These are phyloP conservation scores for Glycine latifolia DNA, from an alignment of 306 rosid species.

Conservation along the genomic window DNA sequence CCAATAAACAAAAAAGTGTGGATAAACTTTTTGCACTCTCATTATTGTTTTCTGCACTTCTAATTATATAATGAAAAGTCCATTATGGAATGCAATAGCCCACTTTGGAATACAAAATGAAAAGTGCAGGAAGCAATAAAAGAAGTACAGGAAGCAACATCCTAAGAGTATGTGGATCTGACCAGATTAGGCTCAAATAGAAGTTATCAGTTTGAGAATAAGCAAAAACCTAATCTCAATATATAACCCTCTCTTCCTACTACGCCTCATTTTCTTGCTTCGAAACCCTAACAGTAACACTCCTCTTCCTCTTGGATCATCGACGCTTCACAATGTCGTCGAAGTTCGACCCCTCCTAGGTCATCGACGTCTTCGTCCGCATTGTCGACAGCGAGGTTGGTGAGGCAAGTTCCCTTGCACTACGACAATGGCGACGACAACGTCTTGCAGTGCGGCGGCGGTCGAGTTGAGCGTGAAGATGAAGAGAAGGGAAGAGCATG, in stretches of 20 bases:
- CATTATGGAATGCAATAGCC: too few species aligned
- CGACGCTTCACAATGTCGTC: conserved; percentile 69
- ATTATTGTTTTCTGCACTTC: too few species aligned
- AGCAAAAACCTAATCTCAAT: conserved; percentile 47
- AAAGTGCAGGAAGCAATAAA: too few species aligned
- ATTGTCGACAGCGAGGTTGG: conserved; percentile 94
- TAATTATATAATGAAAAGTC: too few species aligned
- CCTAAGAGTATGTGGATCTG: background rate
- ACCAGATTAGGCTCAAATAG: background rate
- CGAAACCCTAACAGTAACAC: conserved; percentile 47
- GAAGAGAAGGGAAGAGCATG: too few species aligned
- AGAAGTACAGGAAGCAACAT: too few species aligned
- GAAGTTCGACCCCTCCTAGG: conserved; percentile 86
- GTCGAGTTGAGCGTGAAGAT: too few species aligned
- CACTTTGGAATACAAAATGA: too few species aligned
- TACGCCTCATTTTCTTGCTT: background rate
- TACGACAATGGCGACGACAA: too few species aligned
- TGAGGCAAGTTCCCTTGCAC: conserved; percentile 86
- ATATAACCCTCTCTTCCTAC: background rate
- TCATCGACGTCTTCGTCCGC: conserved; percentile 81
- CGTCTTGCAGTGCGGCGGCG: too few species aligned
- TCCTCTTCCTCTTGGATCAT: background rate
- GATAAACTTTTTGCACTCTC: too few species aligned
- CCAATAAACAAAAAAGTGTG: too few species aligned
- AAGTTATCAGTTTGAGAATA: background rate